A percentile compares a stretch with the other conserved stretches of the same genome.
These are phyloP conservation scores for Acanthamoeba triangularis DNA, from an alignment of 208 protist genomes.

Conservation along the genomic window DNA sequence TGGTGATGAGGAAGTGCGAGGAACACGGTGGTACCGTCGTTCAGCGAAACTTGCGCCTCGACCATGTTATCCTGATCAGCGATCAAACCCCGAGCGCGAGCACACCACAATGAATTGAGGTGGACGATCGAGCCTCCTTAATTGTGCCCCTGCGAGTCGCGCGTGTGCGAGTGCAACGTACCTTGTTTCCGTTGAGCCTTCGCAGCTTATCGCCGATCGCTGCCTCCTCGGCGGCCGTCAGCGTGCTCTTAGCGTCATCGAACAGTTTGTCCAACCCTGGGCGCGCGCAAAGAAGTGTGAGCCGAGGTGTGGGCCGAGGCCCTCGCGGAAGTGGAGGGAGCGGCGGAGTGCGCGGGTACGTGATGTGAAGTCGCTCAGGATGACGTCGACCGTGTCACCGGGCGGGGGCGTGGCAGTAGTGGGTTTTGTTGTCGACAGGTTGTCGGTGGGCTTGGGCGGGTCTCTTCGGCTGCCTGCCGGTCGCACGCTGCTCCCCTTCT, in stretches of 20 bases:
- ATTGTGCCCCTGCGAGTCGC: no score
- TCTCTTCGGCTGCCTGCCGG: background rate
- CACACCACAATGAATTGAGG: no score
- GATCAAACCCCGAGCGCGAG: no score
- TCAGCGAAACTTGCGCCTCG: no score
- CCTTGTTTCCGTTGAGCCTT: background rate
- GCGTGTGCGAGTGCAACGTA: background rate
- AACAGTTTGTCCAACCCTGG: conserved; percentile 11
- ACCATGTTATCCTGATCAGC: no score
- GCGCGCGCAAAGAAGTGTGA: background rate
- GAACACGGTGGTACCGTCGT: no score
- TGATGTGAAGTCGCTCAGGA: conserved; percentile 12
- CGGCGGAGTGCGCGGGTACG: background rate
- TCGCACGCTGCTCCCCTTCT: background rate
- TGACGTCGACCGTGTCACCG: background rate
- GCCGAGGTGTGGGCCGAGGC: no score
- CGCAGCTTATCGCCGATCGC: background rate
- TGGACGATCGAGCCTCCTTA: no score
- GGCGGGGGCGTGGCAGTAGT: background rate
- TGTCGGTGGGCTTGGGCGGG: background rate
- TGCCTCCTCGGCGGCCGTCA: background rate
- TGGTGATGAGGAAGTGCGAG: no score
- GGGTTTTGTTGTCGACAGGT: background rate
- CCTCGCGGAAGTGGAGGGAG: no score
- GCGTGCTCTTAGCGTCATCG: conserved; percentile 26